A percentile compares a stretch with the other conserved stretches of the same genome.
These are phyloP conservation scores for Nicotiana sylvestris DNA, from an alignment of 257 asterid genomes.

Conservation along the genomic window DNA sequence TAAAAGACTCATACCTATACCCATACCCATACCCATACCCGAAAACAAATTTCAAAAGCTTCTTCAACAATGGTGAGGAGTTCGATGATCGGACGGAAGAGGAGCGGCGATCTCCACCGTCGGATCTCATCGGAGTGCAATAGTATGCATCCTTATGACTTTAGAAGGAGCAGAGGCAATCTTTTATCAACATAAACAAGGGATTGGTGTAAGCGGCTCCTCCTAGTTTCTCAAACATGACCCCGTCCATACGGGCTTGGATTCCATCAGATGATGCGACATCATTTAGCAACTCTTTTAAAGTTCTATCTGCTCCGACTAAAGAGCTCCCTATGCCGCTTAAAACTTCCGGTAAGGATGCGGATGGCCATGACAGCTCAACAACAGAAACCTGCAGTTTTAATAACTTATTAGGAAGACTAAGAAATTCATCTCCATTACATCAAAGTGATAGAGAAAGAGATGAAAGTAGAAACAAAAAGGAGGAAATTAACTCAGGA, in stretches of 20 bases:
- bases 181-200: constrained; percentile 42
- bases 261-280: constrained; percentile 52
- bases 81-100: constrained; percentile 38
- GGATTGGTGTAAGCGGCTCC: constrained; percentile 43
- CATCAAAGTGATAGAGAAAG: not conserved
- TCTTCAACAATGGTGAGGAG: not conserved
- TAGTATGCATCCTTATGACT: not conserved
- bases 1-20: too few species aligned
- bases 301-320: constrained; percentile 49
- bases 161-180: constrained; percentile 46
- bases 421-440: not conserved
- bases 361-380: constrained; percentile 74
- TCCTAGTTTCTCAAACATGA: constrained; percentile 53
- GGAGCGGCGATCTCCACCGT: constrained; percentile 54
- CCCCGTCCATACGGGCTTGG: constrained; percentile 87
- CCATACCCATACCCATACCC: too few species aligned
- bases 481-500: not conserved
- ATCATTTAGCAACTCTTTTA: constrained; percentile 45
- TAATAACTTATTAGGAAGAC: not conserved
- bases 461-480: not conserved
- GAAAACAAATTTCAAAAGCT: too few species aligned
- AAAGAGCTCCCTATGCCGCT: constrained; percentile 53
- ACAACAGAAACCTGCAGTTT: constrained; percentile 64
- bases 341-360: constrained; percentile 59
- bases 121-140: constrained; percentile 76